These are phyloP conservation scores for Xerocomellus dryophilus DNA, from an alignment of 768 basidiomycete species.

Conservation along the genomic window DNA sequence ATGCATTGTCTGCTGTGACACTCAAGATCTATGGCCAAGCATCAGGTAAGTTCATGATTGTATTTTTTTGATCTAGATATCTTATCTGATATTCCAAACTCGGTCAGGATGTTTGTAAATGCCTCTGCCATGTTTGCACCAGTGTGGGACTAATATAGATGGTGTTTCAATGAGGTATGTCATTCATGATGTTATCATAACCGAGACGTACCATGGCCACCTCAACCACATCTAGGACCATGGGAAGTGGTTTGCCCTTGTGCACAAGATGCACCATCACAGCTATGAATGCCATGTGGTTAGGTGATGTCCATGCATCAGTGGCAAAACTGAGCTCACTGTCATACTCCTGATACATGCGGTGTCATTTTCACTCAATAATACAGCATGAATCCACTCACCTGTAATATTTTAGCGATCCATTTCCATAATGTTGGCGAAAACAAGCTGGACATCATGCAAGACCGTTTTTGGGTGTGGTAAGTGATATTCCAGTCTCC, in stretches of 20 bases:
- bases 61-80: no score
- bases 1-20: no score
- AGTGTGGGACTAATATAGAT: background rate
- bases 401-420: constrained; percentile 30
- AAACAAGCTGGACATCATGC: constrained; percentile 30
- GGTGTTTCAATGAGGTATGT: no score
- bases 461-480: constrained; percentile 27
- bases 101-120: background rate
- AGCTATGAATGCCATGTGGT: background rate
- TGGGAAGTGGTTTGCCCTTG: background rate
- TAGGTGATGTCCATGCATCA: background rate
- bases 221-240: background rate
- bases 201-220: background rate
- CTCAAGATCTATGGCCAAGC: no score
- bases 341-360: constrained; percentile 1
- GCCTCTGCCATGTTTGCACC: background rate
- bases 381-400: background rate
- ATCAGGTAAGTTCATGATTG: no score
- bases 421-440: constrained; percentile 12
- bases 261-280: background rate
- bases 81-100: background rate
- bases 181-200: no score
- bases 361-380: background rate
- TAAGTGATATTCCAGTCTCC: background rate
- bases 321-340: background rate